Evolutionary conservation across 2,329 filamentous ascomycete species (phyloP).

Genomic region (Lojkania enalia): DNA sequence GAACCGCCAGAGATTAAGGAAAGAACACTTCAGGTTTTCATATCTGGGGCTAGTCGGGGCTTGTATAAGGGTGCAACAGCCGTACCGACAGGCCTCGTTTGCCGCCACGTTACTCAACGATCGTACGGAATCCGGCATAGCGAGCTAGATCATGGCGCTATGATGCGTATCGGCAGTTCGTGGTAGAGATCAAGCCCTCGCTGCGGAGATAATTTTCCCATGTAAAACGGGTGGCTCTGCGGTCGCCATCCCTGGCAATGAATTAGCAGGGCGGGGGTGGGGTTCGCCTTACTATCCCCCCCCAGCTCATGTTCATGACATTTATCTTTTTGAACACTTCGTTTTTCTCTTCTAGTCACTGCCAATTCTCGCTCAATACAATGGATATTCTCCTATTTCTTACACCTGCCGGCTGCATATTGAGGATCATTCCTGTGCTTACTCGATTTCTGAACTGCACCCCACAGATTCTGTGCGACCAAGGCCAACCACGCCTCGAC

Average conservation of each 20-base stretch:
- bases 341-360: no score
- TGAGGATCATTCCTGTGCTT: constrained; percentile 4
- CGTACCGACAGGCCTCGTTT: constrained; percentile 10
- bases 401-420: constrained; percentile 4
- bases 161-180: constrained; percentile 25
- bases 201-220: constrained; percentile 13
- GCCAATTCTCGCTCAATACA: no score
- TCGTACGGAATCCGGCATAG: constrained; percentile 14
- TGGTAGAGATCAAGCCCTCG: constrained; percentile 4
- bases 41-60: constrained; percentile 6
- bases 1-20: constrained; percentile 17
- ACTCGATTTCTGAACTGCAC: constrained; percentile 3
- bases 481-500: background rate
- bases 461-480: constrained; percentile 3
- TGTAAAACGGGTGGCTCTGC: background rate
- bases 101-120: constrained; percentile 12
- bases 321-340: no score
- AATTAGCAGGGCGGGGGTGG: constrained; percentile 16
- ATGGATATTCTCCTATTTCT: no score
- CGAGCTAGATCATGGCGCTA: constrained; percentile 2
- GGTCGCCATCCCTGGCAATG: constrained; percentile 8
- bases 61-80: constrained; percentile 13
- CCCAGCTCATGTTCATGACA: no score
- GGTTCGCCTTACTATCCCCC: background rate
- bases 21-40: constrained; percentile 12